Evolutionary conservation across 164 flowering plant genomes (phyloP).

Genomic region (Malania oleifera): DNA sequence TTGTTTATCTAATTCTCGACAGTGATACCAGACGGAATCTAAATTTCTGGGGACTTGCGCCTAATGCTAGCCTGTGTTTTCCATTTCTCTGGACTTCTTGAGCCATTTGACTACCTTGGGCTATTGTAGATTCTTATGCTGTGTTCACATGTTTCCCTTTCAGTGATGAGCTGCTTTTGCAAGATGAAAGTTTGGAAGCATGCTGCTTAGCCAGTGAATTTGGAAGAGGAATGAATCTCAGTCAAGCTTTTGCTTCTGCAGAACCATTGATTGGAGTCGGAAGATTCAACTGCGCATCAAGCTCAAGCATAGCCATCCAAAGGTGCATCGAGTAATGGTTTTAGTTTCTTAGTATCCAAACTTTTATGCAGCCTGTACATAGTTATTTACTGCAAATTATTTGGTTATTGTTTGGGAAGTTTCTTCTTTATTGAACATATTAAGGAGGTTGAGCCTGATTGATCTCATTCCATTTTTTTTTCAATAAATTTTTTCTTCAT

Average conservation of each 20-base stretch:
- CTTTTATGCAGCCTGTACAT: too few species aligned
- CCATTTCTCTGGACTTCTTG: not conserved
- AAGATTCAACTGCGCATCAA: slow-evolving; percentile 30
- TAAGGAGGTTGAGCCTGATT: not conserved
- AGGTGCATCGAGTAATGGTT: slow-evolving; percentile 32
- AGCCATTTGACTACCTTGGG: not conserved
- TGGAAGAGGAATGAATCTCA: slow-evolving; percentile 42
- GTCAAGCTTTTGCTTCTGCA: slow-evolving; percentile 29
- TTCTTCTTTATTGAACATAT: too few species aligned
- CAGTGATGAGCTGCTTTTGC: slow-evolving; percentile 91
- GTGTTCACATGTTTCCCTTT: slow-evolving; percentile 8
- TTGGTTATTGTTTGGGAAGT: too few species aligned
- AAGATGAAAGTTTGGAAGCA: slow-evolving; percentile 66
- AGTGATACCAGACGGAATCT: too few species aligned
- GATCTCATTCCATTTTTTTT: not conserved
- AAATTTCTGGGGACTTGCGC: too few species aligned
- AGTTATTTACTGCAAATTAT: too few species aligned
- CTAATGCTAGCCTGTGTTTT: too few species aligned
- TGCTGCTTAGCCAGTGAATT: slow-evolving; percentile 45
- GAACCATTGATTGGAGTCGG: slow-evolving; percentile 41
- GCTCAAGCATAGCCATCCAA: slow-evolving; percentile 28
- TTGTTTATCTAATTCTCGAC: too few species aligned
- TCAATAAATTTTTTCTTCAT: not conserved
- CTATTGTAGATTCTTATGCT: not conserved
- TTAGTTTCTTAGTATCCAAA: not conserved